phyloP scores from a whole-genome alignment of 1,284 basidiomycete genomes.

The Meira nashicola region DNA sequence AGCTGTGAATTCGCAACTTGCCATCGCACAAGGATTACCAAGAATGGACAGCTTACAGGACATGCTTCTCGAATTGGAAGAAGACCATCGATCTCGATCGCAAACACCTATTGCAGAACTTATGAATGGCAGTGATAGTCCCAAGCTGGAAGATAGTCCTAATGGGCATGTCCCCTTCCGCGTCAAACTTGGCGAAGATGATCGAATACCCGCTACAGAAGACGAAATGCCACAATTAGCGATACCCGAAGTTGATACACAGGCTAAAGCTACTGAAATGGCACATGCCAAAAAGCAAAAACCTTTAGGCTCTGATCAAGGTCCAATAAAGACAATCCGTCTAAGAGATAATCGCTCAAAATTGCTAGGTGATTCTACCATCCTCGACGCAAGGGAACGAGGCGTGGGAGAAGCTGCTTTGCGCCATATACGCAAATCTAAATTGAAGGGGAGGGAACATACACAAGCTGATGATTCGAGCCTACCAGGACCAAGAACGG shows the following conservation, averaged over 20 bases:
- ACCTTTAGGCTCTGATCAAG: too few relatives aligned
- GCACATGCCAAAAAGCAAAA: too few relatives aligned
- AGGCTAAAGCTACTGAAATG: too few relatives aligned
- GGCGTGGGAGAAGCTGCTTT: slow-evolving; percentile 19
- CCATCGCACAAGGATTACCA: not conserved
- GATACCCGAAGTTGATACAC: slow-evolving; percentile 41
- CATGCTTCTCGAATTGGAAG: slow-evolving; percentile 4
- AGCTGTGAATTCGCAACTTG: not conserved
- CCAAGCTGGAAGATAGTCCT: not conserved
- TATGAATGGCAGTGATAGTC: not conserved
- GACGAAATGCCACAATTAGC: slow-evolving; percentile 58
- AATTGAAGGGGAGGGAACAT: slow-evolving; percentile 7
- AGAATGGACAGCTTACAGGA: slow-evolving; percentile 2
- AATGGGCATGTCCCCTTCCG: slow-evolving; percentile 32
- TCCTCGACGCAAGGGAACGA: slow-evolving; percentile 9
- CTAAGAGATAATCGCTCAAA: not conserved
- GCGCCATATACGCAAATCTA: slow-evolving; percentile 14
- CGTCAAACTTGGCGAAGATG: slow-evolving; percentile 38
- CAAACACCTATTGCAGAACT: slow-evolving; percentile 1
- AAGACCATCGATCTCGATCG: not conserved
- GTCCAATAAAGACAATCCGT: not conserved
- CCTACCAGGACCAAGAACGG: too few relatives aligned
- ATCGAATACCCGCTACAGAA: slow-evolving; percentile 40
- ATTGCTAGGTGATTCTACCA: not conserved
- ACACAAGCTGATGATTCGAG: not conserved